Evolutionary conservation across 306 rosid genomes (phyloP), one percentile per base, ranked within the genome.

Genomic region (Cercis canadensis): DNA sequence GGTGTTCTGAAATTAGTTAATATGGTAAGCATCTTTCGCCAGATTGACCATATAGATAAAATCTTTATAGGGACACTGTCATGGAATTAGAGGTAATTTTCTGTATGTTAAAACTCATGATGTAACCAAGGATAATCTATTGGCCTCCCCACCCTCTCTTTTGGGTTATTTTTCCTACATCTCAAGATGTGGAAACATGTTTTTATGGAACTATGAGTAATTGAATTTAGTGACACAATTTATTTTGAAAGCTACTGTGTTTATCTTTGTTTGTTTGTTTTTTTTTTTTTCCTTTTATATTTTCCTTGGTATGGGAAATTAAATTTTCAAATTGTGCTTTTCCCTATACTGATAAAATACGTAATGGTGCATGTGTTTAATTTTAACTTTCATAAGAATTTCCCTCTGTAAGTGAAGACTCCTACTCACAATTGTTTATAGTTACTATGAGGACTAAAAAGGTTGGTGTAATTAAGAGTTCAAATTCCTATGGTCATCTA

Each of bases 371-470:
- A 67, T 7, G 19, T 73, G 6, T 32, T 21, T 57, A 8, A 45
- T 19, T 18, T 57, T 6, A 46, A 40, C 60, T 46, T 33, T 32
- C n/a, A n/a, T 1, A 8, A 24, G 41, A 45, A 40, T 49, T 69
- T 49, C 41, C 32, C 15, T 64, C 24, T 43, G 16, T 21, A 21
- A 60, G 17, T 41, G 19, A 24, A 37, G 34, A 13, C 7, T 58
- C 51, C 45, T 33, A 13, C 57, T 70, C 31, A 57, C 56, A 55
- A 12, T 61, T 65, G 56, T 75, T 64, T 57, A 69, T 69, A 17
- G 39, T 56, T 47, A 39, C 37, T 57, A 8, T 47, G 16, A 37
- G 53, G 13, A 8, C 59, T 53, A 29, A 7, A 29, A 7, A 19
- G 53, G 43, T 63, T 56, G 16, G 62, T 49, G 18, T 63, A 24